Percentiles rank a stretch among this genome's conserved stretches.
Conservation (phyloP, 1,284 basidiomycete species). For the Mycena sp. region DNA sequence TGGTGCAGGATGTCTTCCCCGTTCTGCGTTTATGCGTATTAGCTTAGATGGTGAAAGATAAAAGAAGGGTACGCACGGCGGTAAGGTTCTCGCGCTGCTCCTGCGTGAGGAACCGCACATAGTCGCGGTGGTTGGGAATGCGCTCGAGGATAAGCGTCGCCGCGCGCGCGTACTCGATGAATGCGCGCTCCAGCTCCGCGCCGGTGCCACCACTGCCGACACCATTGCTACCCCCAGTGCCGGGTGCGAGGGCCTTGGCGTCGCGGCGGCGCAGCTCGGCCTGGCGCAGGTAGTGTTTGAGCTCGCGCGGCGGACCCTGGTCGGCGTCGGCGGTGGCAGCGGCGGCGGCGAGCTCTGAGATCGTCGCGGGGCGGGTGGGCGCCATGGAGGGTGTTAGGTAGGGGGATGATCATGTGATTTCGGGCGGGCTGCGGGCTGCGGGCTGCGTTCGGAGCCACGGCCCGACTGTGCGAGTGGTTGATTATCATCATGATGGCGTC, state of each 20-base stretch:
- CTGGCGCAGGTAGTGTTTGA: background rate
- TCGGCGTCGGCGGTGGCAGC: too few relatives aligned
- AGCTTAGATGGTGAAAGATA: background rate
- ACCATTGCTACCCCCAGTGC: background rate
- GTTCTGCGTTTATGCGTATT: too few relatives aligned
- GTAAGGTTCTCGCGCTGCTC: background rate
- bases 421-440: too few relatives aligned
- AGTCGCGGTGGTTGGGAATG: background rate
- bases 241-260: background rate
- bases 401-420: too few relatives aligned
- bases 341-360: too few relatives aligned
- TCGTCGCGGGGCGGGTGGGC: too few relatives aligned
- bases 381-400: too few relatives aligned
- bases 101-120: background rate
- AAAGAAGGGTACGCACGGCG: background rate
- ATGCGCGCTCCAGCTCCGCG: background rate
- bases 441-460: too few relatives aligned
- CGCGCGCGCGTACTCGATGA: background rate
- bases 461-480: too few relatives aligned
- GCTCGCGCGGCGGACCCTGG: too few relatives aligned
- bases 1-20: slow-evolving; percentile 72
- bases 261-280: background rate
- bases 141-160: slow-evolving; percentile 1
- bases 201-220: background rate
- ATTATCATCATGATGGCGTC: too few relatives aligned